phyloP scores from a whole-genome alignment of 805 yeast species.

The Cyberlindnera mississippiensis region DNA sequence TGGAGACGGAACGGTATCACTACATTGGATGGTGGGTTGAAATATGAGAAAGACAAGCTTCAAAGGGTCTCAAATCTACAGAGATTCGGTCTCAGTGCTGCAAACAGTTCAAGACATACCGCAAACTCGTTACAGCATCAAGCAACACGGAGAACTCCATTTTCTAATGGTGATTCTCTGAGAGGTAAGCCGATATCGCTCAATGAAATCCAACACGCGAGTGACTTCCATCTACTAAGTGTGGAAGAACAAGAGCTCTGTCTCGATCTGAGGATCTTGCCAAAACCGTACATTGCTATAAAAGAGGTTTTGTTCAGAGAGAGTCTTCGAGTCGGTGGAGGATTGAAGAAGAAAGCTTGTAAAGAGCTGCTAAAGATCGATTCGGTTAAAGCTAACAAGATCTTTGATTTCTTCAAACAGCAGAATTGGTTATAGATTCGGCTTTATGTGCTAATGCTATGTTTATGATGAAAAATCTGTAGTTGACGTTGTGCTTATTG shows the following conservation, averaged over 20 bases:
- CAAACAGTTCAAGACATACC: conserved; percentile 32
- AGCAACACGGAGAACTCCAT: conserved; percentile 23
- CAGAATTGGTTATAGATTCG: conserved; percentile 75
- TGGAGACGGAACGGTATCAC: conserved; percentile 92
- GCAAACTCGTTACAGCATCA: conserved; percentile 29
- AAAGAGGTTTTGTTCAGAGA: conserved; percentile 88
- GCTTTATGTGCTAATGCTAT: too few relatives aligned
- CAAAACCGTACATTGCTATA: conserved; percentile 91
- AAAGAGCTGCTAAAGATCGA: conserved; percentile 81
- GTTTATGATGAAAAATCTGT: too few relatives aligned
- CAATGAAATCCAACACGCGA: conserved; percentile 68
- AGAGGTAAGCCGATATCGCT: conserved; percentile 45
- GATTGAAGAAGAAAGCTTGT: conserved; percentile 78
- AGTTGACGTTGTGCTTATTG: too few relatives aligned
- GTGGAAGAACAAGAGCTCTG: conserved; percentile 88
- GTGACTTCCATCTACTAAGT: conserved; percentile 78
- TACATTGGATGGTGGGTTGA: conserved; percentile 73
- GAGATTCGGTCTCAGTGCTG: conserved; percentile 36
- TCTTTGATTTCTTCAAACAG: conserved; percentile 87
- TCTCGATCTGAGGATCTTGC: conserved; percentile 75
- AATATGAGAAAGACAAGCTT: conserved; percentile 84
- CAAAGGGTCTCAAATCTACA: conserved; percentile 60
- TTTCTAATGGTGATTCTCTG: conserved; percentile 17
- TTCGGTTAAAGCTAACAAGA: conserved; percentile 77
- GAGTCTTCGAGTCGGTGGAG: conserved; percentile 79